Percentiles rank a stretch among this genome's conserved stretches.
These are phyloP conservation scores for Scutellaria minor DNA, from an alignment of 257 asterid genomes.

Conservation along the genomic window DNA sequence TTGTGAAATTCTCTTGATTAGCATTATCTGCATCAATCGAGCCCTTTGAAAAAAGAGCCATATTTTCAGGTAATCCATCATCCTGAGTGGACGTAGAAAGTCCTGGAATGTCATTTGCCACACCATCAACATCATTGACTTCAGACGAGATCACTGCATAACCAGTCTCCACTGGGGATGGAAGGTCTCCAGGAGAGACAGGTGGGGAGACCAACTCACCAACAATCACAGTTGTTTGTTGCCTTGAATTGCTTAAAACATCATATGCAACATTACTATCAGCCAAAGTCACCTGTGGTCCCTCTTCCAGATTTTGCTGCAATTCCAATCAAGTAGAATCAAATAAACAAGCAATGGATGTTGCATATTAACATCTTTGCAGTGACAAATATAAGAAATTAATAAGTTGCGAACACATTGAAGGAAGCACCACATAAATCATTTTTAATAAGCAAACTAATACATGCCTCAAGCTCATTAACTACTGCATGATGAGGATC, in stretches of 20 bases:
- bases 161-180: slow-evolving; percentile 52
- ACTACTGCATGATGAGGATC: slow-evolving; percentile 46
- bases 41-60: slow-evolving; percentile 45
- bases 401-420: slow-evolving; percentile 5
- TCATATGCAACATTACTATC: slow-evolving; percentile 47
- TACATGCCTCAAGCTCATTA: slow-evolving; percentile 64
- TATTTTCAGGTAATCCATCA: slow-evolving; percentile 47
- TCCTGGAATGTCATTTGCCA: slow-evolving; percentile 79
- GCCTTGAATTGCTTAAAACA: slow-evolving; percentile 48
- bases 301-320: slow-evolving; percentile 64
- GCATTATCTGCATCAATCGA: slow-evolving; percentile 60
- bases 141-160: slow-evolving; percentile 48
- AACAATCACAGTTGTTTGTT: slow-evolving; percentile 44
- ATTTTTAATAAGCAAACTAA: slow-evolving; percentile 29
- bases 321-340: slow-evolving; percentile 35
- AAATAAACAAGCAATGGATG: slow-evolving; percentile 8
- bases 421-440: slow-evolving; percentile 15
- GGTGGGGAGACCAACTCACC: slow-evolving; percentile 34
- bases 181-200: slow-evolving; percentile 48
- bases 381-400: slow-evolving; percentile 10
- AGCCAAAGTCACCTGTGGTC: slow-evolving; percentile 40
- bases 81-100: slow-evolving; percentile 57
- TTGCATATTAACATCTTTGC: slow-evolving; percentile 21
- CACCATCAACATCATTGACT: slow-evolving; percentile 46
- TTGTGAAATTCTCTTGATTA: slow-evolving; percentile 54